Percentiles rank a stretch among this genome's conserved stretches.
Evolutionary conservation across 2,329 filamentous ascomycete species (phyloP).

Genomic region (Apiospora koreana): DNA sequence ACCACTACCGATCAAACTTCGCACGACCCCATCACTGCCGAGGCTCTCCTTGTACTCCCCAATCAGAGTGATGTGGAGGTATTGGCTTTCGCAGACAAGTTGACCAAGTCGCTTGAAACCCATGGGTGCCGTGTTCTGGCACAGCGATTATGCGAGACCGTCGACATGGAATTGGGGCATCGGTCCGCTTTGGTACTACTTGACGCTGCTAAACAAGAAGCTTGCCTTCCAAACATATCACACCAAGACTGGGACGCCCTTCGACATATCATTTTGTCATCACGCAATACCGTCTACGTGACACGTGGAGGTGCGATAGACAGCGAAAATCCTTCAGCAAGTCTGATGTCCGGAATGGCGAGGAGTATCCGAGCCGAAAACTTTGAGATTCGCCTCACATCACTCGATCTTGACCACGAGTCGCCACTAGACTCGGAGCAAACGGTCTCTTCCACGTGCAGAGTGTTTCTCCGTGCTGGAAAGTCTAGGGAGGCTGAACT

Average conservation of each 20-base stretch:
- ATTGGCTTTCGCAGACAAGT: neutral
- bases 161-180: neutral
- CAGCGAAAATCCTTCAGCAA: neutral
- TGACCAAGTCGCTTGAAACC: neutral
- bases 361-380: neutral
- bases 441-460: neutral
- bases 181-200: neutral
- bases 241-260: neutral
- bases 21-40: neutral
- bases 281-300: neutral
- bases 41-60: neutral
- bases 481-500: neutral
- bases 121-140: neutral
- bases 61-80: neutral
- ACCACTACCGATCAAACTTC: neutral
- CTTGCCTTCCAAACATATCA: neutral
- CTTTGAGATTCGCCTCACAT: neutral
- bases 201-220: neutral
- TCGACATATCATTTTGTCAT: neutral
- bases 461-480: neutral
- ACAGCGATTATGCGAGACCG: neutral
- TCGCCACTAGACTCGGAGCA: neutral
- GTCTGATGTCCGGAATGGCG: neutral
- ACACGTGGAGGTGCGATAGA: neutral
- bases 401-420: neutral